These are phyloP conservation scores for Ceratobasidium sp. DNA, from an alignment of 1,284 basidiomycete genomes.

Conservation along the genomic window DNA sequence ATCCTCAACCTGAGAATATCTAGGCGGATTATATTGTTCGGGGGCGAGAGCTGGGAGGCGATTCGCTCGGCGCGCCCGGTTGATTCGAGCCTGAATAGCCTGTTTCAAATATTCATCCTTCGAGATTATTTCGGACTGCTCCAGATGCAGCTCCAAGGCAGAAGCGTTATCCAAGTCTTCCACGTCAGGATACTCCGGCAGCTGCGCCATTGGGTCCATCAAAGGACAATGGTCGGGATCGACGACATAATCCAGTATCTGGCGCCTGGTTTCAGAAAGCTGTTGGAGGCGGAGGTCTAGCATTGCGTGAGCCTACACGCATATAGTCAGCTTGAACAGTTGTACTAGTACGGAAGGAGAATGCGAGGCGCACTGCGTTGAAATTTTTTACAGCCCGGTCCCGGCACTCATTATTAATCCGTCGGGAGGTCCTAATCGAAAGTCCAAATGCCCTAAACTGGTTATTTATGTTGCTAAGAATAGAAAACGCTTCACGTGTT, in stretches of 20 bases:
- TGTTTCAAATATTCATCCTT: too few relatives aligned
- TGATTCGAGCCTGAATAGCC: not conserved
- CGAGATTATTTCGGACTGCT: too few relatives aligned
- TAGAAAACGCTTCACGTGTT: not conserved
- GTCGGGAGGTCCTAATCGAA: too few relatives aligned
- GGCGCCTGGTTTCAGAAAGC: not conserved
- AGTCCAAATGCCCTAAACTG: too few relatives aligned
- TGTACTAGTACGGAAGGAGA: too few relatives aligned
- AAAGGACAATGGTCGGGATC: slow-evolving; percentile 9
- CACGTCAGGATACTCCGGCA: not conserved
- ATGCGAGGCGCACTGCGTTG: too few relatives aligned
- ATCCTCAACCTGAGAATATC: not conserved
- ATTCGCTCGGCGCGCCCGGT: not conserved
- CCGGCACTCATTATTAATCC: not conserved
- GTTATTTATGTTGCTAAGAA: not conserved
- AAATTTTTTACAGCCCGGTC: not conserved
- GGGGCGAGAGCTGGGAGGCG: not conserved
- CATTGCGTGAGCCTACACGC: not conserved
- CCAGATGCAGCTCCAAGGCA: not conserved
- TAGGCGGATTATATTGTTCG: not conserved
- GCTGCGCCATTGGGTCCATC: not conserved
- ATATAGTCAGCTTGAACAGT: not conserved
- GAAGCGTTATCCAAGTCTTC: too few relatives aligned
- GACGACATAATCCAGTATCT: slow-evolving; percentile 16
- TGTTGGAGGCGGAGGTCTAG: not conserved